A percentile compares a stretch with the other conserved stretches of the same genome.
Conservation (phyloP, 495 filamentous ascomycete species). For the Penicillium taxi region DNA sequence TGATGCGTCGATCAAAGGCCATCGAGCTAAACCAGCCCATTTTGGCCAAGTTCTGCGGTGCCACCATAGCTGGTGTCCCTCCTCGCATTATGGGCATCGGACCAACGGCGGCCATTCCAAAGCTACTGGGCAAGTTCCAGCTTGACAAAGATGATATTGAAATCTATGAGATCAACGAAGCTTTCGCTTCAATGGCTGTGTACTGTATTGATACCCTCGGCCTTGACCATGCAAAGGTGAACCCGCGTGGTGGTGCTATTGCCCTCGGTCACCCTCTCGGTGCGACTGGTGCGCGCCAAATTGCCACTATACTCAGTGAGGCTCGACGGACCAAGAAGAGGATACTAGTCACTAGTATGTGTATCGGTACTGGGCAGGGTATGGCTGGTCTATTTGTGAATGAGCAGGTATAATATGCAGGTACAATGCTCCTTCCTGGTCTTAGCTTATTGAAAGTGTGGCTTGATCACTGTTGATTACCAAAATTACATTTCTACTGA, state of each 20-base stretch:
- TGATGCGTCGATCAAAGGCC: constrained; percentile 91
- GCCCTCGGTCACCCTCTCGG: constrained; percentile 80
- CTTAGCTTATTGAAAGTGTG: no score
- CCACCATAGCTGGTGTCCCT: constrained; percentile 81
- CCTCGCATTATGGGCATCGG: constrained; percentile 97
- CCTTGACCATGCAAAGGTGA: constrained; percentile 78
- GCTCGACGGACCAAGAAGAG: constrained; percentile 70
- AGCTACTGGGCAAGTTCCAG: constrained; percentile 75
- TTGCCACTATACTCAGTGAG: constrained; percentile 78
- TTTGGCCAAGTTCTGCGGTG: constrained; percentile 87
- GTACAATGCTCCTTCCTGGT: no score
- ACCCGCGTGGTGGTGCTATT: constrained; percentile 74
- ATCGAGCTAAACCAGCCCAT: constrained; percentile 84
- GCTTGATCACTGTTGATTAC: no score
- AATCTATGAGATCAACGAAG: constrained; percentile 92
- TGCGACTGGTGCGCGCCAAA: constrained; percentile 70
- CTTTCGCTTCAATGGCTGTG: constrained; percentile 94
- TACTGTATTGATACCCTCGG: constrained; percentile 77
- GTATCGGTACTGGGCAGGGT: constrained; percentile 74
- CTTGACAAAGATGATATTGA: constrained; percentile 77
- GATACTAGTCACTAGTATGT: constrained; percentile 80
- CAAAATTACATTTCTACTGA: no score
- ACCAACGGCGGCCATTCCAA: constrained; percentile 87
- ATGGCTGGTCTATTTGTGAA: constrained; percentile 85
- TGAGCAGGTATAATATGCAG: constrained; percentile 46